These are phyloP conservation scores for Hygrophoropsis aurantiaca DNA, from an alignment of 768 basidiomycete species.

Conservation along the genomic window DNA sequence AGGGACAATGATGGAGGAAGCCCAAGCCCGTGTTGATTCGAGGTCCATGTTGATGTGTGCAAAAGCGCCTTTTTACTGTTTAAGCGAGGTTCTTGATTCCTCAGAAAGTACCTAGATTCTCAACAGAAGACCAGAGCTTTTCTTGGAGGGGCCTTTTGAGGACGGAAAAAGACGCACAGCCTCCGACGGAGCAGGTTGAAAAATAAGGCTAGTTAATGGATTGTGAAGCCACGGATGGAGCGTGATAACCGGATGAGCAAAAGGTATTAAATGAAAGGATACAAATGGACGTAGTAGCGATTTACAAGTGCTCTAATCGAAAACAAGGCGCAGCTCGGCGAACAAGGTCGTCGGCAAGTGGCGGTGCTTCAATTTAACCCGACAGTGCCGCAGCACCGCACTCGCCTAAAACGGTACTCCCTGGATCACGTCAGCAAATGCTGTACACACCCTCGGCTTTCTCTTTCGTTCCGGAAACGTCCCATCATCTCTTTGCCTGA, in stretches of 20 bases:
- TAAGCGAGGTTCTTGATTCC: slow-evolving; percentile 36
- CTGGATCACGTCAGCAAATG: slow-evolving; percentile 14
- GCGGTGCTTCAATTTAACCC: slow-evolving; percentile 34
- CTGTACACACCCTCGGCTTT: slow-evolving; percentile 14
- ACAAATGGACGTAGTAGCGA: no score
- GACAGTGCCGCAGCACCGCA: slow-evolving; percentile 36
- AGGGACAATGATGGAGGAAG: slow-evolving; percentile 23
- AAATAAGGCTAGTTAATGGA: no score
- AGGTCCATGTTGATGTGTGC: slow-evolving; percentile 29
- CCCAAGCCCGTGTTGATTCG: slow-evolving; percentile 36
- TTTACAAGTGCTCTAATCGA: no score
- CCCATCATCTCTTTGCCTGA: no score
- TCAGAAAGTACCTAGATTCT: slow-evolving; percentile 27
- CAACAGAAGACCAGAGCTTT: slow-evolving; percentile 22
- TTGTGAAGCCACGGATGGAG: no score
- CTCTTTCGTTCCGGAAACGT: no score
- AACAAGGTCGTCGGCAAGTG: slow-evolving; percentile 14
- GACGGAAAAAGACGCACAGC: slow-evolving; percentile 15
- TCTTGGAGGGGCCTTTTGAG: slow-evolving; percentile 20
- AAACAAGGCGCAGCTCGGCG: no score
- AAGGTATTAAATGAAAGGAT: no score
- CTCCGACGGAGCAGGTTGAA: background rate
- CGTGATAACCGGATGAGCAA: no score
- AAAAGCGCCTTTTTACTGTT: slow-evolving; percentile 33
- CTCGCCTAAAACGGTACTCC: slow-evolving; percentile 13